Evolutionary conservation across 495 filamentous ascomycete species (phyloP).

Genomic region (Penicillium soppii): DNA sequence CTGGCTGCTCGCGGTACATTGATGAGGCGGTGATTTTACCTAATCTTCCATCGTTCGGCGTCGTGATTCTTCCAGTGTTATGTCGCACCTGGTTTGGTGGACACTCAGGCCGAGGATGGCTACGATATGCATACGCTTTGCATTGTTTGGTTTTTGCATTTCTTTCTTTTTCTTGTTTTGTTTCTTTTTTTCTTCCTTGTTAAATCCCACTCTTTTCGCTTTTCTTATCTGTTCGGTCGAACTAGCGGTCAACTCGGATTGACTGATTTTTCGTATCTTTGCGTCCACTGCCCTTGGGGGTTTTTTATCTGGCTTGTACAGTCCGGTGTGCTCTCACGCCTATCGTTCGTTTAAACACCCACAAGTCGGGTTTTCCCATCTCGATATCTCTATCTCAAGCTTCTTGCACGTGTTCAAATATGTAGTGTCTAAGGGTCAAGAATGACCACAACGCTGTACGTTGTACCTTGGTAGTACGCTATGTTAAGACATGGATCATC

Average conservation of each 20-base stretch:
- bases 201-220: neutral
- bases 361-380: neutral
- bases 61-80: constrained; percentile 21
- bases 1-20: constrained; percentile 19
- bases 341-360: neutral
- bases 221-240: neutral
- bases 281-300: constrained; percentile 49
- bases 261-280: neutral
- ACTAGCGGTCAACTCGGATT: neutral
- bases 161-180: neutral
- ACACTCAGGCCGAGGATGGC: constrained; percentile 12
- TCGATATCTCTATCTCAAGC: too few species aligned
- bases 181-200: neutral
- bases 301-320: neutral
- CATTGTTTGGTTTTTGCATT: neutral
- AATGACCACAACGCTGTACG: too few species aligned
- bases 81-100: constrained; percentile 8
- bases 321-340: neutral
- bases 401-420: too few species aligned
- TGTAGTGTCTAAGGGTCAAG: too few species aligned
- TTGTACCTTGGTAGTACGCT: too few species aligned
- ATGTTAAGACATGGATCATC: too few species aligned
- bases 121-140: constrained; percentile 5
- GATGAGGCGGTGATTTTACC: constrained; percentile 10
- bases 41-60: constrained; percentile 28